A percentile compares a stretch with the other conserved stretches of the same genome.
phyloP scores from a whole-genome alignment of 2,329 filamentous ascomycete species.

The Ceratocystis smalleyi region DNA sequence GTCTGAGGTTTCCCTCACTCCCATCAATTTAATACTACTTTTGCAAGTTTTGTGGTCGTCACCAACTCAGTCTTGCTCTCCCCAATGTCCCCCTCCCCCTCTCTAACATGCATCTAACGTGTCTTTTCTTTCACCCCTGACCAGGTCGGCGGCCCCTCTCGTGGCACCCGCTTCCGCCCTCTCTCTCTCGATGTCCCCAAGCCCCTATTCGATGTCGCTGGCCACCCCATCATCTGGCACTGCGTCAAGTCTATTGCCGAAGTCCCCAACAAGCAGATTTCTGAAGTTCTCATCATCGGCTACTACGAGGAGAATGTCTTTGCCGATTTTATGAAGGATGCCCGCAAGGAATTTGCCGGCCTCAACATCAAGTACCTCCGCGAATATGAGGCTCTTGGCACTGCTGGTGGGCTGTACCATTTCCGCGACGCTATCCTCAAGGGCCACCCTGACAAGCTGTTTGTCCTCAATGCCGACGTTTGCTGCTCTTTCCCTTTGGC shows the following conservation, averaged over 20 bases:
- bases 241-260: constrained; percentile 84
- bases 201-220: constrained; percentile 96
- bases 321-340: constrained; percentile 94
- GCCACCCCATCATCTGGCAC: constrained; percentile 97
- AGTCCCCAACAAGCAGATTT: constrained; percentile 62
- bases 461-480: constrained; percentile 94
- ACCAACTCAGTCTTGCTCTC: neutral
- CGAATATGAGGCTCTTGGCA: constrained; percentile 92
- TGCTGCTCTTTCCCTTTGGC: constrained; percentile 95
- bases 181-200: constrained; percentile 92
- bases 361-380: constrained; percentile 88
- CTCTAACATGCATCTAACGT: constrained; percentile 22
- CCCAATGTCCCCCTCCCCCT: neutral
- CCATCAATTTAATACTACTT: neutral
- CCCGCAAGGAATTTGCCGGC: constrained; percentile 67
- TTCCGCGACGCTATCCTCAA: constrained; percentile 98
- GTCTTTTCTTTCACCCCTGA: constrained; percentile 9
- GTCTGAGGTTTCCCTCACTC: neutral
- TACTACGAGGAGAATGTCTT: constrained; percentile 98
- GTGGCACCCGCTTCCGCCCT: constrained; percentile 89
- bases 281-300: constrained; percentile 93
- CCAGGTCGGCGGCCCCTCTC: constrained; percentile 84
- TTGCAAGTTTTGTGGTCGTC: neutral
- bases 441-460: constrained; percentile 83
- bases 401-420: constrained; percentile 92